Base-by-base conservation (phyloP, 768 basidiomycete species). In the Trametes maxima region DNA sequence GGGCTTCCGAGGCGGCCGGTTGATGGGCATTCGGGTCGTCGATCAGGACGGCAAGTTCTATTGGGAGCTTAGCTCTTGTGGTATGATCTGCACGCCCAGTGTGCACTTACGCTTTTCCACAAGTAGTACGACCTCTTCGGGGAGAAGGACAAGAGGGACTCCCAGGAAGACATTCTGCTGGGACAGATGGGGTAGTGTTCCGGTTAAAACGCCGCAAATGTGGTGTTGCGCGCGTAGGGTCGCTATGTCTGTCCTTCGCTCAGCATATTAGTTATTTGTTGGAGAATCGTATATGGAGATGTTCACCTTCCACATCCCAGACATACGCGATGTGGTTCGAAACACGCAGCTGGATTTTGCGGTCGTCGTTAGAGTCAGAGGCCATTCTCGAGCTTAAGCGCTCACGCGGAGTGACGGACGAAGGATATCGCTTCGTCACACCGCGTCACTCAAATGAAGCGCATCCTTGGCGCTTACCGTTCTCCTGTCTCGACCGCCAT, bases 131-230 rank as follows among this genome's bases (percentile, higher is more conserved):
- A 88, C 93, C 71, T 98, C 97, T 74, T 99, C 97, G 0, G 94
- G 92, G 75, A 92, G 84, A 1, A 98, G 78, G 8, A 92, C 77
- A 6, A 97, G 78, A 1, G 97, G 97, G n/a, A 94, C 76, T 7
- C 97, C 97, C 36, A 99, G 80, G 71, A 99, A 99, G 2, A 90
- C 85, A 77, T 99, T 99, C 75, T 99, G 97, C 68, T 98, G 95
- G 1, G 94, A 88, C 1, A 98, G 81, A 70, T 95, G 94, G 2
- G 97, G 95, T 14, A 99, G 84, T 0, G 97, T 98, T 0, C 97
- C 97, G 0, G 86, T 82, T 45, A 98, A 76, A 45, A 94, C 79
- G 37, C 96, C 95, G 68, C 92, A 94, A 48, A 98, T 82, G 57
- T 80, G 86, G 73, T 97, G 87, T 66, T 87, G 76, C 33, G 89